Percentiles rank a stretch among this genome's conserved stretches.
These are phyloP conservation scores for Fomitopsis pinicola DNA, from an alignment of 1,284 basidiomycete species.

Conservation along the genomic window DNA sequence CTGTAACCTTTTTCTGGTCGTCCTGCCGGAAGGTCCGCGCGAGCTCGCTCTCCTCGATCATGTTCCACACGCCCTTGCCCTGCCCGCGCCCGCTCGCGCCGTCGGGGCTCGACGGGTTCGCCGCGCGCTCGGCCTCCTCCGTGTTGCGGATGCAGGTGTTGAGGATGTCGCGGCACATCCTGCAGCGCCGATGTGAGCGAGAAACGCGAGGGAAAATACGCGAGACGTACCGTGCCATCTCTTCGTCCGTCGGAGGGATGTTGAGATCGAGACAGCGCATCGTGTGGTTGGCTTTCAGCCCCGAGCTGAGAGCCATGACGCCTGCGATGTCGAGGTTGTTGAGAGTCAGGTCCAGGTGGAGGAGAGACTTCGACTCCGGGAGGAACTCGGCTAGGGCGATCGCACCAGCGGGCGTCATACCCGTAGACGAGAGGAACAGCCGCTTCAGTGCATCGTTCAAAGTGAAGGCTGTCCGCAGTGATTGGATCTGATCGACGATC, in stretches of 20 bases:
- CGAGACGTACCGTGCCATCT: constrained; percentile 69
- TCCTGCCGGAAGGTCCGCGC: constrained; percentile 63
- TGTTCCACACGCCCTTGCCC: constrained; percentile 70
- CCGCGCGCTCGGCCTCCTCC: constrained; percentile 65
- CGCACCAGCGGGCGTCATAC: constrained; percentile 80
- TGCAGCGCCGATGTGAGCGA: constrained; percentile 17
- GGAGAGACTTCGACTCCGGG: constrained; percentile 81
- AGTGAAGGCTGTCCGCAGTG: constrained; percentile 88
- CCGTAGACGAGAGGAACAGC: constrained; percentile 85
- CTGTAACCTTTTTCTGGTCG: constrained; percentile 56
- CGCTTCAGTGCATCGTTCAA: constrained; percentile 91
- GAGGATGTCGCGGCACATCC: constrained; percentile 74
- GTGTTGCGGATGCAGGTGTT: constrained; percentile 89
- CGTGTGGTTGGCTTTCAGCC: constrained; percentile 77
- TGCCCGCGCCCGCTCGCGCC: constrained; percentile 34
- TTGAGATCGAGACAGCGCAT: constrained; percentile 93
- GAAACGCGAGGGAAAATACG: constrained; percentile 16
- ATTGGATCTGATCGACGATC: constrained; percentile 64
- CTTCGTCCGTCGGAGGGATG: constrained; percentile 86
- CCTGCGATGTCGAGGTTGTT: constrained; percentile 87
- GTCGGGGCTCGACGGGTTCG: constrained; percentile 28
- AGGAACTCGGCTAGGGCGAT: constrained; percentile 96
- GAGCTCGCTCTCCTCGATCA: constrained; percentile 79
- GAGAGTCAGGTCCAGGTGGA: constrained; percentile 85
- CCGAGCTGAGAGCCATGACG: constrained; percentile 87